Conservation (phyloP, 2,329 filamentous ascomycete genomes). For the Aspergillus sp. region DNA sequence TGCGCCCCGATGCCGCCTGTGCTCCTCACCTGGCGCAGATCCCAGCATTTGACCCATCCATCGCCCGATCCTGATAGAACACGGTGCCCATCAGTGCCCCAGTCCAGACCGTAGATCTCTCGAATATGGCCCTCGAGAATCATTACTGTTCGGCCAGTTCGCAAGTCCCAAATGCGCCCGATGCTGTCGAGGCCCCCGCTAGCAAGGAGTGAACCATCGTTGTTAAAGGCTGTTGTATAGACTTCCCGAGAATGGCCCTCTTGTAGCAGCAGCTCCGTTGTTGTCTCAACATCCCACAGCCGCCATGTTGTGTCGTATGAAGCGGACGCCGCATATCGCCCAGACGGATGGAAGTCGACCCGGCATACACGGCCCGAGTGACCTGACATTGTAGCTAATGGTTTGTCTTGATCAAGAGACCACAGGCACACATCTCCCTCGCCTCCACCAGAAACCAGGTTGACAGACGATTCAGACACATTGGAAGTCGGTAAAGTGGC, state of each 20-base stretch:
- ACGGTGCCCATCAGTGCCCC: conserved; percentile 84
- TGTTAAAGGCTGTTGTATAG: conserved; percentile 81
- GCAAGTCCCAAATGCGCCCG: conserved; percentile 87
- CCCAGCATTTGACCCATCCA: conserved; percentile 97
- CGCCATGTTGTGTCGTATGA: conserved; percentile 96
- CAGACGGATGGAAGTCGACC: conserved; percentile 89
- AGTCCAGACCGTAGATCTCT: conserved; percentile 87
- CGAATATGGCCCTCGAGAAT: conserved; percentile 88
- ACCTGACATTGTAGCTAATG: conserved; percentile 69
- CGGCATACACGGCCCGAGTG: conserved; percentile 82
- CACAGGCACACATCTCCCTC: conserved; percentile 83
- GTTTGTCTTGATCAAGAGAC: conserved; percentile 79
- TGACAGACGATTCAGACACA: conserved; percentile 64
- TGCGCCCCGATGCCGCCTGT: conserved; percentile 84
- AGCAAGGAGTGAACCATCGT: conserved; percentile 79
- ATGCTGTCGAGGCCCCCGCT: conserved; percentile 93
- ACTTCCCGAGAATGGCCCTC: conserved; percentile 94
- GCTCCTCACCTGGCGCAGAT: conserved; percentile 77
- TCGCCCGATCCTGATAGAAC: conserved; percentile 87
- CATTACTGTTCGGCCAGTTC: conserved; percentile 90
- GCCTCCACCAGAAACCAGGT: conserved; percentile 81
- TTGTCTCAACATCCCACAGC: conserved; percentile 85
- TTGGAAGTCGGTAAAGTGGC: conserved; percentile 63
- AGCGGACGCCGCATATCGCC: conserved; percentile 79
- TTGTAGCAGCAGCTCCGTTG: conserved; percentile 73